Evolutionary conservation across 2,329 filamentous ascomycete genomes (phyloP), one percentile per base, ranked within the genome.

Genomic region (Sporothrix pseudoabietina): DNA sequence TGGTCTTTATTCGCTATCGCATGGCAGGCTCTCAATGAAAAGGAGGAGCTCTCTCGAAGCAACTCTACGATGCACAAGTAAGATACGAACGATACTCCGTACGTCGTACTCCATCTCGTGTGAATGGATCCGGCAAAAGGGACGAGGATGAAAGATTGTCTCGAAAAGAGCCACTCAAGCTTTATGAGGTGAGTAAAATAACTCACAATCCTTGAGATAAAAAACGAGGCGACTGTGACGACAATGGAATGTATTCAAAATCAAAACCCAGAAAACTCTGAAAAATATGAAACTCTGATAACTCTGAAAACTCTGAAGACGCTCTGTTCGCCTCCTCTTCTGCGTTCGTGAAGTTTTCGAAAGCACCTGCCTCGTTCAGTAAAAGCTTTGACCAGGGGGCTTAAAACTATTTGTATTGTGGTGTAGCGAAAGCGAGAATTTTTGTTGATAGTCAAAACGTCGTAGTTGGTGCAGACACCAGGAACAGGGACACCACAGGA

Each of bases 311-410:
- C 1, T 55, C 6, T 26, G 26, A 26, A 26, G 26, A 26, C 26
- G 1, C 26, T 26, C 26, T 26, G 14, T 49, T 49, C 14, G 44
- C 44, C 44, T 49, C 12, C 44, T 49, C 44, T 49, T 19, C 19
- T 55, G 8, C 14, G 12, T 39, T 14, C 16, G n/a, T 10, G 57
- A n/a, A 52, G 4, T n/a, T 10, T 39, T 12, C 10, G 6, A 7
- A 41, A 22, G 35, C 59, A 63, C 32, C 35, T 63, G 59, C 59
- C 59, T 63, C 16, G 32, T 63, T 41, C 32, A 63, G 59, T 35
- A 63, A 63, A 35, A 63, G 59, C 59, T 63, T 32, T 26, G 54
- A 57, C 54, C 54, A 32, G 54, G 26, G 12, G 9, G 9, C n/a
- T 30, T 35, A 8, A 32, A 57, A 30, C 52, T 26, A 32, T 30